Conservation (phyloP, 805 yeast species). For the Maudiozyma saulgeensis region DNA sequence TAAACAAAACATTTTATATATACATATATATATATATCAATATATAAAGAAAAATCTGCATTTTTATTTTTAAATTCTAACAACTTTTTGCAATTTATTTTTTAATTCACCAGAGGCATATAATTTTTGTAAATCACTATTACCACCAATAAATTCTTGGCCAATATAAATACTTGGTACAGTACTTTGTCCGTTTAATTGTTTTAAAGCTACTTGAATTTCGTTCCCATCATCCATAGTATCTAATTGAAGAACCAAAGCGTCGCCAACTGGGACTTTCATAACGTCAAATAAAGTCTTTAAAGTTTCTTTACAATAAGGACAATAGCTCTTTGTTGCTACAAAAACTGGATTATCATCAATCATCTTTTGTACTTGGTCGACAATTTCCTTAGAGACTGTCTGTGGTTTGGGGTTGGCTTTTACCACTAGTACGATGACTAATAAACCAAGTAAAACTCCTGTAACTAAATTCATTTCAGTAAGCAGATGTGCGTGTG, state of each 20-base stretch:
- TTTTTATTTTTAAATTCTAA: not conserved
- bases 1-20: not conserved
- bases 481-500: no score
- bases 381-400: constrained; percentile 46
- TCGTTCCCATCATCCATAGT: constrained; percentile 61
- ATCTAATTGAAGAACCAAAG: constrained; percentile 34
- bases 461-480: not conserved
- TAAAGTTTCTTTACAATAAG: constrained; percentile 45
- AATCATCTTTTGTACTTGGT: constrained; percentile 55
- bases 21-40: not conserved
- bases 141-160: constrained; percentile 92
- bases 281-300: constrained; percentile 29
- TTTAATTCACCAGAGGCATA: constrained; percentile 51
- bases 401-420: constrained; percentile 1
- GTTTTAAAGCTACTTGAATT: constrained; percentile 65
- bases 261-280: constrained; percentile 36
- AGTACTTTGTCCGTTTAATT: constrained; percentile 80
- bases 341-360: constrained; percentile 58
- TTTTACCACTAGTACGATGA: not conserved
- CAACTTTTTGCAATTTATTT: constrained; percentile 1
- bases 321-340: constrained; percentile 74
- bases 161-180: constrained; percentile 87
- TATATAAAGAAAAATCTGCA: not conserved
- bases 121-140: constrained; percentile 76
- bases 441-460: not conserved